Evolutionary conservation across 2,329 filamentous ascomycete genomes (phyloP).

Genomic region (Epichloe uncinata): DNA sequence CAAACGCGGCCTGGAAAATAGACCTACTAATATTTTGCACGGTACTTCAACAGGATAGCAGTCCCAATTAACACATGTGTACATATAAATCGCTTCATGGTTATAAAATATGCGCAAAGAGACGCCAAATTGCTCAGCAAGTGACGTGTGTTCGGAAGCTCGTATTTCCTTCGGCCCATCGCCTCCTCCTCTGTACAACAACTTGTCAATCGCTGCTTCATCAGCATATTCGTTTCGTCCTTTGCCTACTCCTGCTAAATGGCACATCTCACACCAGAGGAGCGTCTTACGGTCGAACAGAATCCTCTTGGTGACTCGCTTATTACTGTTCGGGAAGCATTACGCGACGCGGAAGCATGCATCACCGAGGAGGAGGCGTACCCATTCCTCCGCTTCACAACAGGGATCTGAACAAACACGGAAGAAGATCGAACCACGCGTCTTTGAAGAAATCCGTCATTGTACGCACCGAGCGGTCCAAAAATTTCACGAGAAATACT

Average conservation of each 20-base stretch:
- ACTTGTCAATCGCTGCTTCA: too few relatives aligned
- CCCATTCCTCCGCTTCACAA: background rate
- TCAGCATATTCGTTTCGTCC: too few relatives aligned
- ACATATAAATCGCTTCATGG: too few relatives aligned
- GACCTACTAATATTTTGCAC: too few relatives aligned
- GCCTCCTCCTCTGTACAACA: too few relatives aligned
- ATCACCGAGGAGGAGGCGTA: background rate
- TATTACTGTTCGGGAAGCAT: background rate
- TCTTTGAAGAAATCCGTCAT: constrained; percentile 5
- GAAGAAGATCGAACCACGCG: background rate
- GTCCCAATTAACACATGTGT: too few relatives aligned
- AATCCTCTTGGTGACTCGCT: background rate
- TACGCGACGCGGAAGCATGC: background rate
- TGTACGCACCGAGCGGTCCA: background rate
- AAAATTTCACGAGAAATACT: background rate
- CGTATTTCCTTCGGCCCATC: too few relatives aligned
- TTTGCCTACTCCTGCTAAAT: background rate
- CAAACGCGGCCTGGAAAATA: too few relatives aligned
- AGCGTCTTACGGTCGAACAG: background rate
- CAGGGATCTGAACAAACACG: background rate
- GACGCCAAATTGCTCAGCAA: too few relatives aligned
- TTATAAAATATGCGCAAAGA: too few relatives aligned
- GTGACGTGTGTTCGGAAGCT: too few relatives aligned
- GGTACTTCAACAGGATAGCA: too few relatives aligned
- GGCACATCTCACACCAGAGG: background rate